Evolutionary conservation across 2,329 filamentous ascomycete genomes (phyloP).

Genomic region (Tolypocladium sp.): DNA sequence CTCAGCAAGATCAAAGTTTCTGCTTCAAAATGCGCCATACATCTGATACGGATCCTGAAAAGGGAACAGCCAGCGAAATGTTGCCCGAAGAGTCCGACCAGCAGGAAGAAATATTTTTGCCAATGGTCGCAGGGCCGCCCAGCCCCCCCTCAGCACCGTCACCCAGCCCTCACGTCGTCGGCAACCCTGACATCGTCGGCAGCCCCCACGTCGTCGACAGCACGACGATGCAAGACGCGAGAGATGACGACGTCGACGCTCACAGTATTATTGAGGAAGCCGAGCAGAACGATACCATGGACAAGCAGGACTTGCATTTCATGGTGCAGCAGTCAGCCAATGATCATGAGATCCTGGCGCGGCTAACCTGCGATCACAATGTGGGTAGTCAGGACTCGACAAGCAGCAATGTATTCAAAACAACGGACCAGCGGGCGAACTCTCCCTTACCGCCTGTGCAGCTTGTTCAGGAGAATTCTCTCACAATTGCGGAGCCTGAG

Average conservation of each 20-base stretch:
- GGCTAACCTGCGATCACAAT: not conserved
- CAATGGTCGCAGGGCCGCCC: not conserved
- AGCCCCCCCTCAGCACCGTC: not conserved
- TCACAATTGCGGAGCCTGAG: not conserved
- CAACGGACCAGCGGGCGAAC: no score
- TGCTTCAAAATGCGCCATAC: conserved; percentile 15
- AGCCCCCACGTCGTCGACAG: no score
- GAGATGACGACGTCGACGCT: not conserved
- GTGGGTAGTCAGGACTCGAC: not conserved
- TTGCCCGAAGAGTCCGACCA: not conserved
- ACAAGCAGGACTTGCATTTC: not conserved
- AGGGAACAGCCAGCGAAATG: not conserved
- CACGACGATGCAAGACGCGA: not conserved
- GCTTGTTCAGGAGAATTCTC: no score
- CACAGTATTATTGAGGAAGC: not conserved
- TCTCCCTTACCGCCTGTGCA: no score
- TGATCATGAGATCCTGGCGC: not conserved
- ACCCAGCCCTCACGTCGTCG: not conserved
- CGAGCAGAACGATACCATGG: not conserved
- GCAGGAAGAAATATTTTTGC: not conserved
- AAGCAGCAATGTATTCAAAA: no score
- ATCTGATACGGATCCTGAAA: not conserved
- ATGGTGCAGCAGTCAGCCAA: not conserved
- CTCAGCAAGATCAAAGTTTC: conserved; percentile 24
- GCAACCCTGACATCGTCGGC: no score